Base-by-base conservation (phyloP, 1,284 basidiomycete genomes). In the Microstroma glucosiphilum region DNA sequence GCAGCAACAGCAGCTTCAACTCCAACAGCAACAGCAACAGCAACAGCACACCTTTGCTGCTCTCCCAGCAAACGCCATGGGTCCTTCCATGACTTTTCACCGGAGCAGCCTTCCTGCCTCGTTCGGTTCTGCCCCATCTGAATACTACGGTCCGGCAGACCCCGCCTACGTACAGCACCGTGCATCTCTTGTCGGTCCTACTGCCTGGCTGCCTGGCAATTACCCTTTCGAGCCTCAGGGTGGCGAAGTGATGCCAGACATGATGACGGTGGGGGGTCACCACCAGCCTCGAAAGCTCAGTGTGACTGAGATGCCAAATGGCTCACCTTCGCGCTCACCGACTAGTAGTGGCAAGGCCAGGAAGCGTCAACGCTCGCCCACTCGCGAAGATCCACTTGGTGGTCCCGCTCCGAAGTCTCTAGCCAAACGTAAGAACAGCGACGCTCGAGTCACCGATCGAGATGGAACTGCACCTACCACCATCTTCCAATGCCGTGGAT, bases 401-500 rank as follows among this genome's bases (percentile, higher is more conserved):
- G 43, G 43, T 12, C 3, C 6, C 43, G 21, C 6, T 48, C 43
- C 15, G 17, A 6, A 12, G 6, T 17, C 13, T 12, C 17, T 6
- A 17, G 43, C 43, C 15, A n/a, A 17, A 17, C 43, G 17, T 48
- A 48, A 48, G 43, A 48, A 48, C 43, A 48, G 15, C 43, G 43
- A 48, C 13, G 51, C 51, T 26, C n/a, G 25, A 17, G 21, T 23
- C 19, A 25, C 25, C 13, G 51, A 54, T 15, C 19, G 26, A 25
- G 51, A 54, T 54, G 51, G 51, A 7, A 37, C 30, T 6, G 21
- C n/a, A 13, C 19, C 51, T 15, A 54, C 51, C 63, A 96, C 94
- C 82, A 90, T 92, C 64, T 96, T 96, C 80, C 89, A 92, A 74
- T 97, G 93, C 82, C 85, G 88, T 64, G 92, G 92, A 9, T 96